Evolutionary conservation across 2,329 filamentous ascomycete species (phyloP), one percentile per base, ranked within the genome.

Genomic region (Verticillium dahliae): DNA sequence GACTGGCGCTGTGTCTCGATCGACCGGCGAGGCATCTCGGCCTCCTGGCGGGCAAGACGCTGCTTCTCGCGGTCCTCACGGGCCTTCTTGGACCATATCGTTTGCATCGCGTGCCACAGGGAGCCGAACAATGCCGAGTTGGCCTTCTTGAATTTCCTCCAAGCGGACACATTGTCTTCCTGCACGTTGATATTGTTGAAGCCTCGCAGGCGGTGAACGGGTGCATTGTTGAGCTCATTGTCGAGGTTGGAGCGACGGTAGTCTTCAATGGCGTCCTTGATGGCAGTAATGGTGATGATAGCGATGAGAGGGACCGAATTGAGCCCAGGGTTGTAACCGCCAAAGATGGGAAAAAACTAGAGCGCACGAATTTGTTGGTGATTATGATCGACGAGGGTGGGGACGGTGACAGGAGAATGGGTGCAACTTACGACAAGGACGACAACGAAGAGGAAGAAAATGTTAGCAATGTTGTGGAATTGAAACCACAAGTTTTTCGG

Each of bases 401-500:
- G 7, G 45, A 18, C 15, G 38, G 35, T 34, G 9, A 52, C 45
- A 5, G 57, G 37, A 38, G 31, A 61, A 34, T 33, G 34, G 38
- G 58, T 37, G 27, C 55, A 57, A 73, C 93, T 82, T 88, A 98
- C 95, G 71, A 89, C 88, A 63, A 99, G 84, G 72, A 99, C 96
- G 73, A 97, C 93, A 69, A 94, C 85, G 78, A 98, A 97, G 68
- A 98, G 81, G 83, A 99, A 99, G 78, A 98, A 99, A 60, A 98
- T 89, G 75, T 99, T 99, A 72, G 95, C 95, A 70, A 99, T 90
- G 72, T 98, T 98, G 77, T 99, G 94, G 73, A 99, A 98, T 76
- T 99, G 96, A 67, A 96, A 91, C 87, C 89, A 99, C 71, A 99
- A 73, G 76, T 99, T 98, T 80, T 98, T 98, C 14, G 95, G 95